Evolutionary conservation across 179 eudicot genomes (phyloP).

Genomic region (Vitellaria paradoxa): DNA sequence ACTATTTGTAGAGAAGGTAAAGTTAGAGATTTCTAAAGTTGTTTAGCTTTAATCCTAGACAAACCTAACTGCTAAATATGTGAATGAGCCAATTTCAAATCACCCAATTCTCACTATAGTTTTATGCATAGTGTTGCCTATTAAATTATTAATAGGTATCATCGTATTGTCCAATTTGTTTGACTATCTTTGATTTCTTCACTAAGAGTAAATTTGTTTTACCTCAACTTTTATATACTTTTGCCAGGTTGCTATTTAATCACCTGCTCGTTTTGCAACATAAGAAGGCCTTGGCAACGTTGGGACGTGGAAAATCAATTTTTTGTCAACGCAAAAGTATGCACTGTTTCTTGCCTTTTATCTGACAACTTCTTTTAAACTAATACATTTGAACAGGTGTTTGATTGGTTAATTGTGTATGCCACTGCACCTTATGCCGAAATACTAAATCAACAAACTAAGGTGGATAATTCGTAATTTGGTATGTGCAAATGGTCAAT

Average conservation of each 20-base stretch:
- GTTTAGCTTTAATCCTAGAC: no score
- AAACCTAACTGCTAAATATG: no score
- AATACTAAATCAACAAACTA: background rate
- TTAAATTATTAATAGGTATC: background rate
- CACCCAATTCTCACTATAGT: background rate
- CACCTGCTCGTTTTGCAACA: slow-evolving; percentile 16
- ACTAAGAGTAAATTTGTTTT: background rate
- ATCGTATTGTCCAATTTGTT: background rate
- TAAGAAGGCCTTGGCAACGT: slow-evolving; percentile 17
- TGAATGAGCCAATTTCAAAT: no score
- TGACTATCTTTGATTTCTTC: background rate
- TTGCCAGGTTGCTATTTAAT: slow-evolving; percentile 8
- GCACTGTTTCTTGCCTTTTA: background rate
- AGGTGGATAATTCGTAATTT: background rate
- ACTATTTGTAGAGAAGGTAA: no score
- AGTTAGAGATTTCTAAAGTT: no score
- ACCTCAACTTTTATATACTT: slow-evolving; percentile 4
- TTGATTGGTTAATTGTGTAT: background rate
- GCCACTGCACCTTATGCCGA: background rate
- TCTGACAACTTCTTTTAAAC: background rate
- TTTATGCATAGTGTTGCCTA: background rate
- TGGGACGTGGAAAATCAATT: slow-evolving; percentile 11
- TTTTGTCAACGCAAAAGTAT: slow-evolving; percentile 16
- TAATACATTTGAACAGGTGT: background rate
- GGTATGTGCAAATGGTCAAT: background rate